phyloP scores from a whole-genome alignment of 2,329 filamentous ascomycete genomes.

The Colletotrichum lini region DNA sequence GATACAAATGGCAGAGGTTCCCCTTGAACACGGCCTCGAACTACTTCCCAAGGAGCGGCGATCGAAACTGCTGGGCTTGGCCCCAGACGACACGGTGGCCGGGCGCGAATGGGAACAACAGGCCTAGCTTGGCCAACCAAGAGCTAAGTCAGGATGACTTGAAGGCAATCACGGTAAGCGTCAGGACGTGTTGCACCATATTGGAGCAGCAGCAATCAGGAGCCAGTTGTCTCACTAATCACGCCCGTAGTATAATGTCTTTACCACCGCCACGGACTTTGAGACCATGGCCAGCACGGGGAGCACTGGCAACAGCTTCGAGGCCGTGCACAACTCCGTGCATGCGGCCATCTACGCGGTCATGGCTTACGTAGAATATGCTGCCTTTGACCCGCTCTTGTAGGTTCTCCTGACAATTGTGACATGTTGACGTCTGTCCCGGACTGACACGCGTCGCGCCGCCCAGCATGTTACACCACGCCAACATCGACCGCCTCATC shows the following conservation, averaged over 20 bases:
- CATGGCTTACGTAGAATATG: conserved; percentile 56
- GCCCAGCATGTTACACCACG: conserved; percentile 50
- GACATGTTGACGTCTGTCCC: background rate
- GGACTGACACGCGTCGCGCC: conserved; percentile 7
- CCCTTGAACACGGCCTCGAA: conserved; percentile 43
- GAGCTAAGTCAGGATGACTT: conserved; percentile 16
- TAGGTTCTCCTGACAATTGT: conserved; percentile 44
- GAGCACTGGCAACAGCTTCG: conserved; percentile 56
- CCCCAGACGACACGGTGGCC: conserved; percentile 18
- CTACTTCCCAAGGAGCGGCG: conserved; percentile 16
- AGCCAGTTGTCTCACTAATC: background rate
- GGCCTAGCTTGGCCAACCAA: conserved; percentile 22
- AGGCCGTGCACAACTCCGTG: conserved; percentile 60
- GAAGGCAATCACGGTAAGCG: conserved; percentile 5
- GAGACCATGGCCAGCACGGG: conserved; percentile 44
- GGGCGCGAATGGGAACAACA: conserved; percentile 11
- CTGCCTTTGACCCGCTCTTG: conserved; percentile 64
- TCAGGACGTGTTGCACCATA: background rate
- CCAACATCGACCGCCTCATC: conserved; percentile 75
- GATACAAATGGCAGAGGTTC: conserved; percentile 24
- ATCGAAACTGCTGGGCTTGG: conserved; percentile 9
- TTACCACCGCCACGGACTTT: conserved; percentile 55
- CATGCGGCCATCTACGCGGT: conserved; percentile 55
- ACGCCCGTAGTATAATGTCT: conserved; percentile 55
- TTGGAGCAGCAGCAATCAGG: background rate